A percentile compares a stretch with the other conserved stretches of the same genome.
Evolutionary conservation across 1,139 yeast species (phyloP).

Genomic region (Blastobotrys aristatus): DNA sequence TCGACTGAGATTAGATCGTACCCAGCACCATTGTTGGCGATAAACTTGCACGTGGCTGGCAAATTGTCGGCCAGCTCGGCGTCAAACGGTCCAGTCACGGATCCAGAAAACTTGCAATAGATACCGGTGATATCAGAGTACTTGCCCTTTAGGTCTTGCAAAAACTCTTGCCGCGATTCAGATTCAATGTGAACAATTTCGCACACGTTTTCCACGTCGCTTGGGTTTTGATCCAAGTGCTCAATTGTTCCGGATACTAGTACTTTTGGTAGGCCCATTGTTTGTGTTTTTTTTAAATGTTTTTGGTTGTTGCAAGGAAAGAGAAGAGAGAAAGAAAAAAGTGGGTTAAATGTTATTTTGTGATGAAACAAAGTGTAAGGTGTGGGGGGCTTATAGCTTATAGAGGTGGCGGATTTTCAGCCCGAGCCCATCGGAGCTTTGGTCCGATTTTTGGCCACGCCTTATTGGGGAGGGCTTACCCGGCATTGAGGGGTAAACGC

Average conservation of each 20-base stretch:
- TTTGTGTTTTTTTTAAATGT: not conserved
- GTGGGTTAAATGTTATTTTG: not conserved
- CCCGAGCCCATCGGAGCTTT: too few relatives aligned
- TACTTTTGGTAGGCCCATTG: slow-evolving; percentile 17
- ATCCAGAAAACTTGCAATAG: slow-evolving; percentile 52
- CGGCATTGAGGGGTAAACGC: too few relatives aligned
- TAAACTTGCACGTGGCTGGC: slow-evolving; percentile 56
- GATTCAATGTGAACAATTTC: slow-evolving; percentile 21
- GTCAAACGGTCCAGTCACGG: slow-evolving; percentile 67
- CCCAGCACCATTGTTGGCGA: slow-evolving; percentile 89
- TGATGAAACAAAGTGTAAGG: too few relatives aligned
- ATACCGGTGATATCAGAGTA: slow-evolving; percentile 33
- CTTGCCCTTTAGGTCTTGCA: slow-evolving; percentile 31
- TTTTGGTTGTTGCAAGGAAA: not conserved
- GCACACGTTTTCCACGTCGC: slow-evolving; percentile 26
- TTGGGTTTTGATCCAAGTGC: slow-evolving; percentile 25
- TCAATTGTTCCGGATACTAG: slow-evolving; percentile 26
- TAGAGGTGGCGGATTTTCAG: too few relatives aligned
- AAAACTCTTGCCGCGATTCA: slow-evolving; percentile 30
- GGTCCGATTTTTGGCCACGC: too few relatives aligned
- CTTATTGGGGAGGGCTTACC: too few relatives aligned
- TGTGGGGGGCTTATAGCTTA: too few relatives aligned
- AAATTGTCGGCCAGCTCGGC: slow-evolving; percentile 57
- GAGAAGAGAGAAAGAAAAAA: not conserved
- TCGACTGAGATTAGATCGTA: slow-evolving; percentile 61